Conservation (phyloP, 371 early-diverging fungal species). For the Apophysomyces elegans region DNA sequence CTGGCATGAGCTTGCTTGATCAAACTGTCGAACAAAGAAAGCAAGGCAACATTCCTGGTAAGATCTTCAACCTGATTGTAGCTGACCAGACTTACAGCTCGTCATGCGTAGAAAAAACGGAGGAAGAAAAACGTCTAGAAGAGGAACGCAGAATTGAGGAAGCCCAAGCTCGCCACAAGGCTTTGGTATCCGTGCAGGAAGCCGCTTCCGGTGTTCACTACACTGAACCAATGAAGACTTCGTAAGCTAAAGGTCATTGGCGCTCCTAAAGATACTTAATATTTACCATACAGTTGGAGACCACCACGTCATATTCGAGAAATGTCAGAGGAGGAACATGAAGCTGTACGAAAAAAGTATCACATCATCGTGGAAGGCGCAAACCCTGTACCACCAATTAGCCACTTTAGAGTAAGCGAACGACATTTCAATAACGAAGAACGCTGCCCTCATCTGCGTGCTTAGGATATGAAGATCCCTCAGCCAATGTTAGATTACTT, state of each 20-base stretch:
- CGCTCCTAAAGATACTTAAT: background rate
- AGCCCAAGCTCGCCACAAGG: conserved; percentile 80
- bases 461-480: conserved; percentile 79
- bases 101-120: conserved; percentile 67
- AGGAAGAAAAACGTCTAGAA: conserved; percentile 80
- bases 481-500: conserved; percentile 82
- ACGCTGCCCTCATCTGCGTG: conserved; percentile 9
- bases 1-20: conserved; percentile 80
- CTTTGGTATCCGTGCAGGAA: conserved; percentile 84
- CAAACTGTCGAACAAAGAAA: conserved; percentile 80
- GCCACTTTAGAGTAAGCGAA: conserved; percentile 55
- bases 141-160: conserved; percentile 84
- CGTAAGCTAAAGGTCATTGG: conserved; percentile 34
- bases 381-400: conserved; percentile 77
- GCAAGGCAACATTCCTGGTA: conserved; percentile 58
- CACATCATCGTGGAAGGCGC: conserved; percentile 80
- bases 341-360: conserved; percentile 64
- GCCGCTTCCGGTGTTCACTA: conserved; percentile 87
- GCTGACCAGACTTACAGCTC: conserved; percentile 9
- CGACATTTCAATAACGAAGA: background rate
- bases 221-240: conserved; percentile 83
- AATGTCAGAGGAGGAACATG: conserved; percentile 51
- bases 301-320: conserved; percentile 77
- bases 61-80: conserved; percentile 12
- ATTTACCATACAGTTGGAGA: conserved; percentile 61